phyloP scores from a whole-genome alignment of 768 basidiomycete genomes.

The Hygrophoropsis aurantiaca region DNA sequence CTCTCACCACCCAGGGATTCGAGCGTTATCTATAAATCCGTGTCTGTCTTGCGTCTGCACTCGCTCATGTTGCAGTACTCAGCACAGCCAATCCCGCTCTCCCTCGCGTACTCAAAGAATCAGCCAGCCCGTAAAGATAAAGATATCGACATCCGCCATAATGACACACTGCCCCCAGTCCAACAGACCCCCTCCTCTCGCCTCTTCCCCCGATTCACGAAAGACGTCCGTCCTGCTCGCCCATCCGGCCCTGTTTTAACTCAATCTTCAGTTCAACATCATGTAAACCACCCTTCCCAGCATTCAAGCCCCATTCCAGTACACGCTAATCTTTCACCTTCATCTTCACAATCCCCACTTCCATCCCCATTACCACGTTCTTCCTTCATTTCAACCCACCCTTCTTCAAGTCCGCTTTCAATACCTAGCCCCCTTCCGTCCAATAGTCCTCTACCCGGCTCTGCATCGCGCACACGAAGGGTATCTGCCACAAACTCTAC shows the following conservation, averaged over 20 bases:
- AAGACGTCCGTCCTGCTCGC: conserved; percentile 25
- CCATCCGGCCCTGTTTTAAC: conserved; percentile 7
- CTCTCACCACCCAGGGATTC: conserved; percentile 24
- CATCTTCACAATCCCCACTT: conserved; percentile 21
- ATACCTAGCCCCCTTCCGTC: conserved; percentile 35
- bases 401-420: conserved; percentile 28
- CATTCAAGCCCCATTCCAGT: conserved; percentile 8
- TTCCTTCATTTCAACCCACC: conserved; percentile 24
- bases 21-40: conserved; percentile 31
- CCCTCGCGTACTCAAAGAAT: conserved; percentile 26
- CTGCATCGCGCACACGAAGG: conserved; percentile 32
- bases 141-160: conserved; percentile 19
- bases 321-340: conserved; percentile 8
- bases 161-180: conserved; percentile 19
- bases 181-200: conserved; percentile 19
- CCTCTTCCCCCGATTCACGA: conserved; percentile 34
- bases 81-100: conserved; percentile 32
- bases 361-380: conserved; percentile 31
- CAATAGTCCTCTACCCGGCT: conserved; percentile 32
- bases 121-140: conserved; percentile 30
- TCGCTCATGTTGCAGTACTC: conserved; percentile 62
- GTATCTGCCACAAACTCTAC: conserved; percentile 33
- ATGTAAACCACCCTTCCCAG: conserved; percentile 14
- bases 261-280: conserved; percentile 14
- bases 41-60: conserved; percentile 26